Conservation (phyloP, 768 basidiomycete genomes). For the Leccinum disarticulatum region DNA sequence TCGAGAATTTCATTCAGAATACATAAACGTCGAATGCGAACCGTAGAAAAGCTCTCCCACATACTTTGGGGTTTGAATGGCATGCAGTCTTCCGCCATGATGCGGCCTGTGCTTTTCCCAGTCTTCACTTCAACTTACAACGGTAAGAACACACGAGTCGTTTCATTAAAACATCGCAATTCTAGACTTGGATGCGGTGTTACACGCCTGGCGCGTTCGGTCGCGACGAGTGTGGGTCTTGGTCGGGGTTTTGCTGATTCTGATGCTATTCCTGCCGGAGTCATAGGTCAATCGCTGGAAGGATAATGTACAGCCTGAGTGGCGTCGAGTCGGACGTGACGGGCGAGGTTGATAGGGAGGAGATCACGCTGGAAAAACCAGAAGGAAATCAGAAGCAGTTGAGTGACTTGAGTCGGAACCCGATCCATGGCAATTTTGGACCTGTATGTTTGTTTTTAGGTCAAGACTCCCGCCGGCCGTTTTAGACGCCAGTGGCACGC, state of each 20-base stretch:
- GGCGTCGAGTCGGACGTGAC: background rate
- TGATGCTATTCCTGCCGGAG: conserved; percentile 50
- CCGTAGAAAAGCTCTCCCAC: too few relatives aligned
- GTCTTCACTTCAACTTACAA: too few relatives aligned
- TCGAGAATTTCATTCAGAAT: too few relatives aligned
- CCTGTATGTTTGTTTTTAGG: background rate
- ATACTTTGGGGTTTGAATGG: background rate
- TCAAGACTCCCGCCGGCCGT: too few relatives aligned
- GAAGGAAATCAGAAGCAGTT: too few relatives aligned
- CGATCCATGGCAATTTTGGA: background rate
- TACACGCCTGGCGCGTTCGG: conserved; percentile 62
- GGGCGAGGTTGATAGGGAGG: conserved; percentile 19
- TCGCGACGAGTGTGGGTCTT: conserved; percentile 65
- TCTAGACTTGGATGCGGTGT: conserved; percentile 34
- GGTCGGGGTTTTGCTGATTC: conserved; percentile 33
- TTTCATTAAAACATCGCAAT: too few relatives aligned
- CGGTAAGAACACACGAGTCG: too few relatives aligned
- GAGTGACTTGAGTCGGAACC: too few relatives aligned
- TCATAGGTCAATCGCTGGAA: conserved; percentile 51
- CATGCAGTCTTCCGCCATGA: conserved; percentile 9
- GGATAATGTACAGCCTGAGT: too few relatives aligned
- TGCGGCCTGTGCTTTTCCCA: background rate
- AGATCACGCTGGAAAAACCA: background rate
- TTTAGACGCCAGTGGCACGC: too few relatives aligned
- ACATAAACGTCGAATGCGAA: too few relatives aligned